Percentiles rank a stretch among this genome's conserved stretches.
Conservation (phyloP, 257 asterid species). For the Nicotiana sylvestris region DNA sequence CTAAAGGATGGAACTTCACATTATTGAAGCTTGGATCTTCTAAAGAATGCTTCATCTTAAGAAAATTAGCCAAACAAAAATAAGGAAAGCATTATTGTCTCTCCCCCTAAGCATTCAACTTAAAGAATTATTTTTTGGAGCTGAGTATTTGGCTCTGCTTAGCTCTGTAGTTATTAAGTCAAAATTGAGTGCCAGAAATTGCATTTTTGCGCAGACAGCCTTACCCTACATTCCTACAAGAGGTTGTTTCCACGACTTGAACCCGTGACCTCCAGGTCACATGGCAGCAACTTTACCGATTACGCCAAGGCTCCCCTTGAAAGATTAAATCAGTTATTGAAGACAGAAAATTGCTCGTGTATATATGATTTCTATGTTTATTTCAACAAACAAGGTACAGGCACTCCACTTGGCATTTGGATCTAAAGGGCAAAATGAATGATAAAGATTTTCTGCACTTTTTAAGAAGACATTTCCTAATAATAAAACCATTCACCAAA, state of each 20-base stretch:
- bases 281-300: no score
- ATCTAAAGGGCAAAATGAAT: slow-evolving; percentile 3
- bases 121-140: not conserved
- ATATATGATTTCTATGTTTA: not conserved
- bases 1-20: not conserved
- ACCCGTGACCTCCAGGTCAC: no score
- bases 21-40: not conserved
- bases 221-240: no score
- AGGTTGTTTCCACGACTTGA: no score
- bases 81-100: not conserved
- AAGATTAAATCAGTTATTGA: not conserved
- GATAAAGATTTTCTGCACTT: not conserved
- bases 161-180: not conserved
- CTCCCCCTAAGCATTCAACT: not conserved
- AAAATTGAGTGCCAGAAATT: not conserved
- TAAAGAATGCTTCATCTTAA: not conserved
- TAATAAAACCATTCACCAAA: not conserved
- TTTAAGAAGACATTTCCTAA: not conserved
- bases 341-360: not conserved
- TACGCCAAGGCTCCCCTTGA: no score
- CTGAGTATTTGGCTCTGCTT: not conserved
- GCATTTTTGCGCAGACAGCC: not conserved
- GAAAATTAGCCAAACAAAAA: not conserved
- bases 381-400: not conserved
- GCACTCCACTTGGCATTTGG: not conserved